Percentiles rank a stretch among this genome's conserved stretches.
These are phyloP conservation scores for Fallopia convolvulus DNA, from an alignment of 148 eudicot species.

Conservation along the genomic window DNA sequence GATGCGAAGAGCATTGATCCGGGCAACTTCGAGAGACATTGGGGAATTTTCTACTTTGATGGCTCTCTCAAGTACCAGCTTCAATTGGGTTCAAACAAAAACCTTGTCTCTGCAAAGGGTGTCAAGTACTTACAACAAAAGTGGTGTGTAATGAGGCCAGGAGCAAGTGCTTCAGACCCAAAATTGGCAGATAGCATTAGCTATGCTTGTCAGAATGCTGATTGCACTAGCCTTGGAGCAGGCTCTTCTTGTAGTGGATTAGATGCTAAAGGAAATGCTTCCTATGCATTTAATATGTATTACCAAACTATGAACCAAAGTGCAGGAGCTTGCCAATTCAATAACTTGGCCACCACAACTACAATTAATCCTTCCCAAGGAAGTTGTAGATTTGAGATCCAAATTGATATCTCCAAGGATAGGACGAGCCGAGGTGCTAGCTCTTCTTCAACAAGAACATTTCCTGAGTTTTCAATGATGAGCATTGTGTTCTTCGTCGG, in stretches of 20 bases:
- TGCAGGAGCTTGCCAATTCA: constrained; percentile 49
- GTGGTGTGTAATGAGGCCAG: constrained; percentile 83
- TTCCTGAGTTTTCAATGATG: neutral
- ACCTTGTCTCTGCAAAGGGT: constrained; percentile 55
- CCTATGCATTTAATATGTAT: constrained; percentile 80
- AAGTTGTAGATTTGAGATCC: constrained; percentile 57
- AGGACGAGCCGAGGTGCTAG: constrained; percentile 14
- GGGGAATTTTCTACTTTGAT: constrained; percentile 82
- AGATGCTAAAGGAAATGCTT: constrained; percentile 62
- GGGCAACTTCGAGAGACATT: constrained; percentile 92
- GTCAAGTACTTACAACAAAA: constrained; percentile 53
- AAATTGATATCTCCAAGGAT: constrained; percentile 56
- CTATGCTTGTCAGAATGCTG: constrained; percentile 68
- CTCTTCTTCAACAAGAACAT: neutral
- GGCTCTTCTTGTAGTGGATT: constrained; percentile 67
- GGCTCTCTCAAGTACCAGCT: constrained; percentile 61
- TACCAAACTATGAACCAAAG: constrained; percentile 75
- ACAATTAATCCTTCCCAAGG: constrained; percentile 57
- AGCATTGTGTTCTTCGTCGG: neutral
- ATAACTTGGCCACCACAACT: constrained; percentile 44
- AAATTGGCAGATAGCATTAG: constrained; percentile 32
- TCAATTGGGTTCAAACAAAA: constrained; percentile 29
- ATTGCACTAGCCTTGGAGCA: constrained; percentile 75
- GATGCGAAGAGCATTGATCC: constrained; percentile 81
- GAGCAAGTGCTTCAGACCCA: constrained; percentile 44